Evolutionary conservation across 1,284 basidiomycete genomes (phyloP), one percentile per base, ranked within the genome.

Genomic region (Vanrija pseudolonga): DNA sequence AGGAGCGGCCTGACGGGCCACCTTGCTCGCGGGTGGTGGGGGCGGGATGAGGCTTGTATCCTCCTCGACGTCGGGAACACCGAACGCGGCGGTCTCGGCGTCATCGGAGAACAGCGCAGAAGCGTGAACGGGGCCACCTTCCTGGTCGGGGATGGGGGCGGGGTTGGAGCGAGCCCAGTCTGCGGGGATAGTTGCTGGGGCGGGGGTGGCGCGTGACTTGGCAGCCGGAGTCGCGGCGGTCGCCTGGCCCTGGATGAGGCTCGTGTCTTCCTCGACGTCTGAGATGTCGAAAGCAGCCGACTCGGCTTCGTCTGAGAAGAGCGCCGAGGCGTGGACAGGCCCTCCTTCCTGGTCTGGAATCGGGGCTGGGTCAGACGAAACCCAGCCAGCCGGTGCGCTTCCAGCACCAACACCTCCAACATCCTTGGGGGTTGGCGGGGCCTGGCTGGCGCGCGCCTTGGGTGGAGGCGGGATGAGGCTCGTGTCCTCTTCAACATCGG

Each of bases 241-340:
- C 12, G 20, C 36, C 7, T 39, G 40, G n/a, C 43, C 43, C 32
- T 37, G 12, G n/a, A 18, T 6, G 6, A 18, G n/a, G 20, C 28
- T n/a, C 11, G 22, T 22, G 17, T 50, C 38, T 26, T 39, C 42
- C 36, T 23, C 18, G 4, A 37, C 37, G 3, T 32, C 32, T 9
- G 43, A 18, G 17, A 52, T 49, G 20, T 51, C 45, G 38, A 55
- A 51, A 5, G 56, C 56, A 6, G 32, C 45, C 4, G 36, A 38
- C 20, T 51, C 45, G 15, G 32, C 49, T n/a, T 54, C 56, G 23
- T 53, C 56, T 1, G 56, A 40, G 24, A 62, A 51, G 12, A 59
- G 53, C 3, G 57, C 53, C 17, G 24, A 14, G 40, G 40, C 40
- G 40, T 42, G 19, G 6, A 14, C 40, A 20, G 40, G 40, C 2